Evolutionary conservation across 2,329 filamentous ascomycete species (phyloP), one percentile per base, ranked within the genome.

Genomic region (Zelopaecilomyces penicillatus): DNA sequence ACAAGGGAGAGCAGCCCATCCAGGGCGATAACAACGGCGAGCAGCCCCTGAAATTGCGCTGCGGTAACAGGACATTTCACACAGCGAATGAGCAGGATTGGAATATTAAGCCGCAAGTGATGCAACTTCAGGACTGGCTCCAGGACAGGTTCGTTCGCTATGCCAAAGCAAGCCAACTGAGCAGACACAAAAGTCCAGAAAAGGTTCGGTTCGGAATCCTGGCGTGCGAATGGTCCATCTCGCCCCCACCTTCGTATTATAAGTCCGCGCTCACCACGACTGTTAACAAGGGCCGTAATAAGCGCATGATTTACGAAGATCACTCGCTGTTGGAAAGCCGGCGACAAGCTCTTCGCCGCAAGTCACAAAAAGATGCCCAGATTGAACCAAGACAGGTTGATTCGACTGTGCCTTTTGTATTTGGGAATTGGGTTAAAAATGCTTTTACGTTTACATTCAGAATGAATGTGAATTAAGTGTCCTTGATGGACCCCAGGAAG

Each of bases 151-250:
- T 68, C 48, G 48, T 66, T 12, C 50, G 52, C 26, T 65, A 71
- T 50, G 57, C 64, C 34, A 65, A 59, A 41, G 39, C 51, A 33
- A 65, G 63, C 49, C 56, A 52, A 11, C 50, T 62, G 30, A 59
- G 53, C 46, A 57, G 57, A 4, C 61, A 67, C 34, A 45, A 48
- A 7, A 46, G 51, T 12, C 67, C 69, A 2, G 56, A 59, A 19
- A 51, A 52, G 5, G 69, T 72, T 39, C 52, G 61, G 10, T 72
- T 72, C 47, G 60, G 64, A 28, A 54, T 72, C 4, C 40, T 72
- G 33, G 65, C 61, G 1, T 71, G 67, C 48, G 64, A 71, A 49
- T 70, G 65, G 66, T 47, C 53, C 5, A 57, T 63, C 10, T 55
- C 43, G 11, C 52, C 54, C 7, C 50, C 50, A 19, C 29, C 43